Evolutionary conservation across 495 filamentous ascomycete genomes (phyloP), one percentile per base, ranked within the genome.

Genomic region (Aspergillus olivimuriae): DNA sequence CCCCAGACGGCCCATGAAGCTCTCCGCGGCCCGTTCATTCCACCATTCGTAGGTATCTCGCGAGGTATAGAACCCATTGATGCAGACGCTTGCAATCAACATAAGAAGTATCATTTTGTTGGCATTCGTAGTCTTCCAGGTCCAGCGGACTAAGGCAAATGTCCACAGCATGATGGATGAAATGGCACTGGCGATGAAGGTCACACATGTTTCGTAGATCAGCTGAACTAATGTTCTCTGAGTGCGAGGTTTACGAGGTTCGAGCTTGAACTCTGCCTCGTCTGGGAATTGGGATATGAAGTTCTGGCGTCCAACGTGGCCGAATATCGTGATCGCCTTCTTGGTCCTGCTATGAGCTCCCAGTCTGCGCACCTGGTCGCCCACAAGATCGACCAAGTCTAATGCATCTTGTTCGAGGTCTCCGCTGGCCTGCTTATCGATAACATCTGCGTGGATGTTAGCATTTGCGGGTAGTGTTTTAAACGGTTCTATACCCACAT

Each of bases 301-400:
- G 11, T 62, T 80, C 57, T 88, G 83, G 43, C 83, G 75, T 23
- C 90, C 90, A 34, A 98, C 73, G 41, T 83, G 76, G 37, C 92
- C 92, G 60, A 95, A 98, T 16, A 95, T 87, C 41, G 84, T 78
- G 41, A 94, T 84, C 31, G 90, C 90, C 49, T 91, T 87, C 66
- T 89, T 91, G 33, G 89, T 95, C 41, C 86, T 80, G 57, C 82
- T 85, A 58, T 91, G 81, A 33, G 80, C 73, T 24, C 55, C 89
- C 0, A 97, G 77, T 53, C 81, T 83, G 26, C 83, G 77, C 34
- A 94, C 87, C 58, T 96, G 89, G 48, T 95, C 89, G 15, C 82
- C 82, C 20, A 89, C 82, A 8, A 96, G 72, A 61, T 95, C 89
- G 8, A 81, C 75, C 2, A 98, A 74, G 63, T 95, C 89, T 43